Base-by-base conservation (phyloP, 2,329 filamentous ascomycete genomes). In the Phyllosticta paracitricarpa region DNA sequence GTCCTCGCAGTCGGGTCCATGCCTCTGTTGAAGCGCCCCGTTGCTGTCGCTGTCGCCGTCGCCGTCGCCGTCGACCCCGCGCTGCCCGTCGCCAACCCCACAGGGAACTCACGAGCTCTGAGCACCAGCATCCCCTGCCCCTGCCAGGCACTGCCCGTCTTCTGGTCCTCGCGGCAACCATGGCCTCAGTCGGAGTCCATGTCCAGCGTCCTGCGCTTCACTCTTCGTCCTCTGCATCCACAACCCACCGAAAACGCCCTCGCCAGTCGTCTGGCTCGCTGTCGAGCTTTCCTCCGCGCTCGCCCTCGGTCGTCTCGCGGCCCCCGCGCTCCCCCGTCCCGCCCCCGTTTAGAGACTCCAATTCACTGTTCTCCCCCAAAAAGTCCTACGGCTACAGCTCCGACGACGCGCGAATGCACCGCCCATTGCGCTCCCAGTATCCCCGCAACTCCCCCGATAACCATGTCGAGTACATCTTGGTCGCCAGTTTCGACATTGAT, bases 391-490 rank as follows among this genome's bases (percentile, higher is more conserved):
- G 69, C 4, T 65, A 68, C 25, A 67, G 64, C 57, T 48, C 62
- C 53, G 66, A 67, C 7, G 64, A 65, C 9, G 58, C 17, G n/a
- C 62, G 58, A 54, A 57, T 62, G 62, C 53, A 67, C 62, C 68
- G 62, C 22, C 69, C 66, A 59, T 70, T 79, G 63, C 76, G 75
- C 61, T 77, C 78, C 48, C 79, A 81, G 64, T 81, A 81, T 64
- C 79, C 79, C 22, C 68, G 73, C 58, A 71, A 77, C 63, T 73
- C 74, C 57, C 68, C 73, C 61, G 77, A 97, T 73, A 95, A 94
- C 69, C 94, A 99, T 87, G 94, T 99, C 76, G 94, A 99, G 73
- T 99, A 97, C 72, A 97, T 99, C 59, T 81, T 99, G 59, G 94
- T 99, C 60, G 94, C 94, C 3, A 96, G 91, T 2, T 99, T 99